A percentile compares a stretch with the other conserved stretches of the same genome.
Evolutionary conservation across 345 rosid genomes (phyloP).

Genomic region (Eucalyptus brandiana): DNA sequence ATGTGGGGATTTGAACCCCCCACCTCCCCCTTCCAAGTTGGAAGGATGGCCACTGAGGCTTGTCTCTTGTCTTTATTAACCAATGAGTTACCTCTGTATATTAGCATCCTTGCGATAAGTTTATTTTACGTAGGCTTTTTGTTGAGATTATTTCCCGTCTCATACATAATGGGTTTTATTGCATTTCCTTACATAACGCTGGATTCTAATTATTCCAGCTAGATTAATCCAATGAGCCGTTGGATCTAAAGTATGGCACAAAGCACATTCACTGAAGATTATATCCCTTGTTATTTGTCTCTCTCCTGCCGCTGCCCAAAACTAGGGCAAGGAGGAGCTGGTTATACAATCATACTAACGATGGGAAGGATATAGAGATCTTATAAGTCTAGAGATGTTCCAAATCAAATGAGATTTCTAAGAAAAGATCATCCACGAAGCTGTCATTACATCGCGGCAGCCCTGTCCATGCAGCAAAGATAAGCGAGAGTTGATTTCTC

Average conservation of each 20-base stretch:
- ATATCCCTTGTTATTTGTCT: neutral
- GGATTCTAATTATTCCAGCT: neutral
- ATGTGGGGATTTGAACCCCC: too few relatives aligned
- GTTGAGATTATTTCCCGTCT: neutral
- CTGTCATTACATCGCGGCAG: neutral
- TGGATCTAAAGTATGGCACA: neutral
- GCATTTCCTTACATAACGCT: neutral
- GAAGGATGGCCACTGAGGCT: too few relatives aligned
- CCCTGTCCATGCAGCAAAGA: neutral
- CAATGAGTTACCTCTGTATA: neutral
- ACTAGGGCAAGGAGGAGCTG: neutral
- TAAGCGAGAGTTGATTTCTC: neutral
- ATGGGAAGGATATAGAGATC: neutral
- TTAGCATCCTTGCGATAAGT: neutral
- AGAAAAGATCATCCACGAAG: neutral
- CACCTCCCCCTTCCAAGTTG: too few relatives aligned
- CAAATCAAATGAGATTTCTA: neutral
- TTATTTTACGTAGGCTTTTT: neutral
- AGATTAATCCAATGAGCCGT: neutral
- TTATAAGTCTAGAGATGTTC: neutral
- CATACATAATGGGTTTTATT: neutral
- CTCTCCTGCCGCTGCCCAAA: neutral
- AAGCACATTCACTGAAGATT: neutral
- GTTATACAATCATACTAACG: neutral
- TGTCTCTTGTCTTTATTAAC: neutral